Evolutionary conservation across 2,329 filamentous ascomycete genomes (phyloP), one percentile per base, ranked within the genome.

Genomic region (Aspergillus hiratsukae): DNA sequence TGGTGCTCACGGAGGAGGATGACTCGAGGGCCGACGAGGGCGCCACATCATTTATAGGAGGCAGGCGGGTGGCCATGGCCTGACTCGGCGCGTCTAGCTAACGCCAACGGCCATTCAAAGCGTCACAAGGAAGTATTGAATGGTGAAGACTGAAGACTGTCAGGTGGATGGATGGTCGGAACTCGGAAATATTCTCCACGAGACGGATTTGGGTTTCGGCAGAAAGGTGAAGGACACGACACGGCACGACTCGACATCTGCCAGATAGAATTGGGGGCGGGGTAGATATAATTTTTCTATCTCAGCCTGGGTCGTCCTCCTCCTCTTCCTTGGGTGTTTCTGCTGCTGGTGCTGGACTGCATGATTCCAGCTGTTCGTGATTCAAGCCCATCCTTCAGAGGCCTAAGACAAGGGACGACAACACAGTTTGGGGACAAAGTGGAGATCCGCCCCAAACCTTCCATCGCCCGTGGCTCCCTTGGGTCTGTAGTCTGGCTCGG

Each of bases 51-150:
- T 65, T 63, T 49, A 61, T 59, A 52, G 58, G 58, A 60, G 68
- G 61, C 58, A 65, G 59, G 67, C 61, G 67, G 61, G 60, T 66
- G 65, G 69, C 64, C 70, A 73, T 73, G 63, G 66, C 70, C 70
- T 69, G 61, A 59, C 60, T 65, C 23, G 63, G 61, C 60, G 61
- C 59, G 57, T 60, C 63, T 62, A 67, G 53, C 50, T 49, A 60
- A 58, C 52, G 51, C 55, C 46, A 54, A 58, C 53, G 61, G 62
- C 70, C 70, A 72, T 72, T 56, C 64, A 71, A 60, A 46, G 53
- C 54, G 46, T 49, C 41, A 49, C 40, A 17, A 29, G 27, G 17
- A 46, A 21, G 48, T 37, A 29, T 49, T 46, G 19, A 9, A 46
- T 17, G 7, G 11, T 23, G 41, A 11, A 9, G 41, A 51, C 46